Conservation (phyloP, 2,329 filamentous ascomycete species). For the Rhynchosporium graminicola region DNA sequence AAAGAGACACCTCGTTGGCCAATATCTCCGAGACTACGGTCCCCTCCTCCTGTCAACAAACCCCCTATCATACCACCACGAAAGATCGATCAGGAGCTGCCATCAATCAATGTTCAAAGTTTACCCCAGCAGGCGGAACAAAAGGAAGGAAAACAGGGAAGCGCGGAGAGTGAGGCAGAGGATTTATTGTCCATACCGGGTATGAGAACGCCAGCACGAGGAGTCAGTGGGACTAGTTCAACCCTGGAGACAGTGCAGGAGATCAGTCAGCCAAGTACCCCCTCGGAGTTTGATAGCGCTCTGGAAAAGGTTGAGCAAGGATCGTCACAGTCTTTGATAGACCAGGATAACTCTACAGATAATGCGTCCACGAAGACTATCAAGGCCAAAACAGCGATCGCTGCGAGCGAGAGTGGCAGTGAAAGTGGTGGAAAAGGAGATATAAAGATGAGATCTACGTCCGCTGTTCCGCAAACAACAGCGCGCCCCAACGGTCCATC, state of each 20-base stretch:
- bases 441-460: slow-evolving; percentile 38
- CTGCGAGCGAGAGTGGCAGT: slow-evolving; percentile 58
- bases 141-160: slow-evolving; percentile 29
- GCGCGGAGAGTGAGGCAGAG: slow-evolving; percentile 35
- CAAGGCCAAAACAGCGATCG: slow-evolving; percentile 50
- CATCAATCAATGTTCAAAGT: slow-evolving; percentile 55
- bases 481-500: slow-evolving; percentile 55
- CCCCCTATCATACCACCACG: slow-evolving; percentile 48
- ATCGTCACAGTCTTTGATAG: slow-evolving; percentile 50
- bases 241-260: slow-evolving; percentile 90
- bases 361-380: slow-evolving; percentile 42
- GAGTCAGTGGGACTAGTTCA: slow-evolving; percentile 58
- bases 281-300: slow-evolving; percentile 51
- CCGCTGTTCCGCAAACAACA: slow-evolving; percentile 45
- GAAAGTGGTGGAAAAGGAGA: slow-evolving; percentile 64
- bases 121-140: slow-evolving; percentile 46
- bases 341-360: slow-evolving; percentile 39
- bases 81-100: slow-evolving; percentile 53
- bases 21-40: slow-evolving; percentile 73
- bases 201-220: slow-evolving; percentile 61
- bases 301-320: slow-evolving; percentile 49
- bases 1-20: slow-evolving; percentile 71
- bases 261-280: slow-evolving; percentile 75
- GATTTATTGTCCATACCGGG: slow-evolving; percentile 42
- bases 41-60: slow-evolving; percentile 65